Evolutionary conservation across 345 rosid genomes (phyloP), one percentile per base, ranked within the genome.

Genomic region (Murraya paniculata): DNA sequence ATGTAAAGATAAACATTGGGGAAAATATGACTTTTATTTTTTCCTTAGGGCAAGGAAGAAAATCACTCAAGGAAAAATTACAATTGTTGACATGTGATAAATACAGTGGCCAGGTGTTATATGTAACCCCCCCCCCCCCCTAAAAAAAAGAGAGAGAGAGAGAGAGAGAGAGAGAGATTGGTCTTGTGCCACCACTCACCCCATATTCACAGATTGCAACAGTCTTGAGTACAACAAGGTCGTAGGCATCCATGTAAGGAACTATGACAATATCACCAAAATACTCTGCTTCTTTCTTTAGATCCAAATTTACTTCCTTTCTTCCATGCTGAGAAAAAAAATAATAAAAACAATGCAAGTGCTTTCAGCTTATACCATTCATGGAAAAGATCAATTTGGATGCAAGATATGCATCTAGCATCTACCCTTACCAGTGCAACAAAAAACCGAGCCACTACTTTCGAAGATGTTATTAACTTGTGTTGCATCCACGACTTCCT

Each of bases 401-500:
- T 30, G 9, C 25, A 82, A 58, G 50, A 28, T 0, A 30, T 7
- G 25, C 30, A 28, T 18, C 59, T 4, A 10, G 33, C 19, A 41
- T 74, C 57, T 25, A 64, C 41, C 71, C 93, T 79, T 87, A 92
- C 99, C 87, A 93, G 77, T 7, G 99, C 98, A 60, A 95, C 99
- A 69, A 95, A 95, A 86, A 93, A 95, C 65, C 98, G 97, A 80
- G 98, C 93, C 25, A 93, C 98, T 48, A 89, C 97, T 78, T 86
- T 89, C 60, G 99, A 89, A 80, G 99, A 91, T 75, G 83, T 88
- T 48, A 95, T 86, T 71, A 93, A 93, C 45, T 82, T 82, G 82
- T 95, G 94, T 79, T 88, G 99, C 98, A 95, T 91, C 99, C 99
- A 95, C 9, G 98, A 90, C 84, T 88, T 95, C 87, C 99, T 91